Evolutionary conservation across 257 asterid species (phyloP), one percentile per base, ranked within the genome.

Genomic region (Solanum chaucha): DNA sequence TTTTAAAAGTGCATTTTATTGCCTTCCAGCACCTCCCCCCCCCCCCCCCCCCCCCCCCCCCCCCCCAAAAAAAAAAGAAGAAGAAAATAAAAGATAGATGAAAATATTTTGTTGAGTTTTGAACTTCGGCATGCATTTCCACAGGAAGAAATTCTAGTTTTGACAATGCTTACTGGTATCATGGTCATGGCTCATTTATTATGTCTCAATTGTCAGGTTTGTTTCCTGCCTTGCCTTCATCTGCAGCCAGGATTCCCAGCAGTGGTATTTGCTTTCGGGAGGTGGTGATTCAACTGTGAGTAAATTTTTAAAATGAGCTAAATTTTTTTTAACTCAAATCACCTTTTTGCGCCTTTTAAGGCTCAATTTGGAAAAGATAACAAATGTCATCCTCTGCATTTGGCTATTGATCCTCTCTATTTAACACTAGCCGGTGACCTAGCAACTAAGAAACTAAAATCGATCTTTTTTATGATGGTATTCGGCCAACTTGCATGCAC

Each of bases 241-340:
- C 88, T 87, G 91, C 89, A 88, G 86, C 75, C 72, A 81, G 86
- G 93, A 93, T 87, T 77, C 30, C 89, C 90, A 93, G 48, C 92
- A 87, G 83, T 93, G 91, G 67, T 90, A 90, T 87, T 92, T 97
- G 89, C 93, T 96, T 88, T 97, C 99, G 13, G 98, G 99, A 86
- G 93, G 98, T 88, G 99, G 99, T 74, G 99, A 97, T 93, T 95
- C 99, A 86, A 95, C 99, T 4, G 99, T 97, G 91, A 95, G 99
- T 95, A 73, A 72, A 51, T 12, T 38, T 73, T 6, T 5, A 24
- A 41, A 44, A 85, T 44, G 11, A 78, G 14, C 1, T 2, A 35
- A 15, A 32, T 34, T 40, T 15, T 15, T 1, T 64, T 0, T 1
- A 61, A 44, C 84, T 26, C 38, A 46, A 46, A 15, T 80, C 26